These are phyloP conservation scores for Cryphonectria japonica DNA, from an alignment of 2,329 filamentous ascomycete species.

Conservation along the genomic window DNA sequence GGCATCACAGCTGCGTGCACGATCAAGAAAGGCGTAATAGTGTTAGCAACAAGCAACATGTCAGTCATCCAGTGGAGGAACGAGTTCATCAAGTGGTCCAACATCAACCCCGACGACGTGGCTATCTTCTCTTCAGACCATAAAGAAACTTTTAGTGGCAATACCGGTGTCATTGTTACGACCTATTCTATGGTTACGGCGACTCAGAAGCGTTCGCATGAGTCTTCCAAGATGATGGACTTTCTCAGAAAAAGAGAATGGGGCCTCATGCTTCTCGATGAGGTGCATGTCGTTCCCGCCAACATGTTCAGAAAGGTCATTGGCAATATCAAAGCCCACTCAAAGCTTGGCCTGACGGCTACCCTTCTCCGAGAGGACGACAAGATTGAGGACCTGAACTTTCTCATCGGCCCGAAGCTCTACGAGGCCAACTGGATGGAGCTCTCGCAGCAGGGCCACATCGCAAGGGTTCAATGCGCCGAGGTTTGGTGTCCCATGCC, in stretches of 20 bases:
- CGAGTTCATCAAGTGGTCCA: conserved; percentile 98
- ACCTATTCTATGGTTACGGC: conserved; percentile 99
- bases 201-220: conserved; percentile 82
- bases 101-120: conserved; percentile 89
- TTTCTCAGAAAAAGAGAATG: conserved; percentile 89
- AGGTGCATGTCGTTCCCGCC: conserved; percentile 96
- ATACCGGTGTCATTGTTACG: conserved; percentile 94
- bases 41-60: conserved; percentile 97
- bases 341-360: conserved; percentile 91
- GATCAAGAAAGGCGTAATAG: conserved; percentile 94
- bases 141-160: conserved; percentile 81
- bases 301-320: conserved; percentile 96
- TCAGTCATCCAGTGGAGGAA: conserved; percentile 96
- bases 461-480: conserved; percentile 94
- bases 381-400: conserved; percentile 97
- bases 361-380: conserved; percentile 95
- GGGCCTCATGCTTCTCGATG: conserved; percentile 95
- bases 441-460: conserved; percentile 93
- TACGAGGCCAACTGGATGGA: conserved; percentile 99
- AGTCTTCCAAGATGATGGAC: conserved; percentile 97
- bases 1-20: conserved; percentile 98
- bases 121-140: conserved; percentile 93
- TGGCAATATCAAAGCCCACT: conserved; percentile 89
- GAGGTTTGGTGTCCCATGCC: conserved; percentile 99
- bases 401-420: conserved; percentile 93